Conservation (phyloP, 495 filamentous ascomycete genomes). For the Evernia prunastri region DNA sequence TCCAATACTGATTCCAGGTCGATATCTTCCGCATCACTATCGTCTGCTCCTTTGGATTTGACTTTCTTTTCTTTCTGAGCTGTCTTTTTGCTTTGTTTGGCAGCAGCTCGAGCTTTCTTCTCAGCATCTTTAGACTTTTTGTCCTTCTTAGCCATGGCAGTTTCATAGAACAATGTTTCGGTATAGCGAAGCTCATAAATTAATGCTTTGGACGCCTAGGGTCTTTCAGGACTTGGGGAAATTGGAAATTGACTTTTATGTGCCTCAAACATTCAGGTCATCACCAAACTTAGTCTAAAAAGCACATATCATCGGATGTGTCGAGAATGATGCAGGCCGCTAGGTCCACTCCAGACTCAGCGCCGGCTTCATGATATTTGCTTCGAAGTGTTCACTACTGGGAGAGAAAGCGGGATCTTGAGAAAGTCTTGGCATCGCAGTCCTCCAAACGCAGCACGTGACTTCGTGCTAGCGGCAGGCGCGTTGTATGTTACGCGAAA, state of each 20-base stretch:
- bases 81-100: constrained; percentile 55
- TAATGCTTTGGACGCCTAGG: neutral
- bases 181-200: neutral
- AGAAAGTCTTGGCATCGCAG: no score
- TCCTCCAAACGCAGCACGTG: no score
- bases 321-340: no score
- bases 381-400: neutral
- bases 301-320: neutral
- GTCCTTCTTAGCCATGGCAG: constrained; percentile 46
- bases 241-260: neutral
- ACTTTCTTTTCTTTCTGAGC: constrained; percentile 69
- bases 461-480: constrained; percentile 4
- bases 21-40: constrained; percentile 83
- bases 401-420: no score
- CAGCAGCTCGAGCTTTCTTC: constrained; percentile 49
- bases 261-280: neutral
- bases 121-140: constrained; percentile 46
- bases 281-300: neutral
- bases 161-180: neutral
- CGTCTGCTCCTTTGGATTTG: constrained; percentile 54
- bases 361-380: neutral
- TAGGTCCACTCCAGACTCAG: neutral
- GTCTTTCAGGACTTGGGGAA: neutral
- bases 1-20: constrained; percentile 95
- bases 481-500: neutral